Evolutionary conservation across 345 rosid genomes (phyloP).

Genomic region (Corchorus capsularis): DNA sequence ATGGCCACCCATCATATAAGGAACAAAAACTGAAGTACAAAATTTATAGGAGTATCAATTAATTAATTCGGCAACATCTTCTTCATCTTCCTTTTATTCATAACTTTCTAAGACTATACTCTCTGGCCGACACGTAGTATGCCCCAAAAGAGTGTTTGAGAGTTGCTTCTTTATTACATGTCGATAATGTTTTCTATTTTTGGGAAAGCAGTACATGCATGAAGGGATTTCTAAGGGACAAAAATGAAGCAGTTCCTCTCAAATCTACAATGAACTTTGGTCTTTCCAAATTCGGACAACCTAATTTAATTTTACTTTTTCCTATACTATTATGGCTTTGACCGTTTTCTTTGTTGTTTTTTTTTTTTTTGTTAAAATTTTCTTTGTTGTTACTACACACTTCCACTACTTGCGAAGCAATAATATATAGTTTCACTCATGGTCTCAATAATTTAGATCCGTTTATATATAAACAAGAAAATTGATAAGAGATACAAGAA

Average conservation of each 20-base stretch:
- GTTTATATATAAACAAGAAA: no score
- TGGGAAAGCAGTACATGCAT: not conserved
- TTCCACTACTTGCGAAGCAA: not conserved
- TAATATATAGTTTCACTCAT: constrained; percentile 5
- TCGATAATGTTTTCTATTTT: not conserved
- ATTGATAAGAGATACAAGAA: no score
- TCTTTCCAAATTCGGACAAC: not conserved
- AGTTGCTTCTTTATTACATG: not conserved
- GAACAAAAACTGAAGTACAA: not conserved
- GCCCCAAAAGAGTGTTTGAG: not conserved
- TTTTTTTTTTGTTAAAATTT: no score
- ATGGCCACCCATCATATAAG: no score
- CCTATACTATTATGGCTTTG: not conserved
- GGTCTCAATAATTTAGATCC: not conserved
- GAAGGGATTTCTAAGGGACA: not conserved
- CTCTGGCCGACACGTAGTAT: not conserved
- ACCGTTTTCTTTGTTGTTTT: constrained; percentile 1
- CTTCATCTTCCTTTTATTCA: no score
- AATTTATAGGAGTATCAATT: not conserved
- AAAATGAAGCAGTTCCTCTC: not conserved
- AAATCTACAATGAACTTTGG: constrained; percentile 1
- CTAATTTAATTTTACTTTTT: not conserved
- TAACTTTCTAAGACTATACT: not conserved
- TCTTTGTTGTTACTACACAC: not conserved
- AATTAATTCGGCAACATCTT: not conserved